phyloP scores from a whole-genome alignment of 352 stramenopile genomes.

The Pelagophyceae sp. region DNA sequence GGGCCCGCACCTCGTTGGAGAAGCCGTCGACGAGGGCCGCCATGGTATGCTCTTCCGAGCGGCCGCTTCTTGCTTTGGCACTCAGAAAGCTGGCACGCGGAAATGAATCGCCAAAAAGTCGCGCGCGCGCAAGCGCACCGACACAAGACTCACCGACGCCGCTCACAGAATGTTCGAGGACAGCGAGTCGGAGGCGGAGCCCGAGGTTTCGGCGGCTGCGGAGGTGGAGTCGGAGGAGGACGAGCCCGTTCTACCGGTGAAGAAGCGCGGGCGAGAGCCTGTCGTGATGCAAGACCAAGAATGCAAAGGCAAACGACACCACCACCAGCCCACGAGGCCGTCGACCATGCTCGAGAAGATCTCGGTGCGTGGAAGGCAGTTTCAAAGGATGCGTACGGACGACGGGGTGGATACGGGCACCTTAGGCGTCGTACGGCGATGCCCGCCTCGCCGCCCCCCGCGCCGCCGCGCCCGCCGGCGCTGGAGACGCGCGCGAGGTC shows the following conservation, averaged over 20 bases:
- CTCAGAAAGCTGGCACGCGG: neutral
- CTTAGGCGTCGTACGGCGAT: neutral
- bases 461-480: too few species aligned
- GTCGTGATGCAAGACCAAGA: neutral
- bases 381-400: neutral
- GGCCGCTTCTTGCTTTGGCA: too few species aligned
- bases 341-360: neutral
- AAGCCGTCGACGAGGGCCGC: neutral
- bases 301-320: neutral
- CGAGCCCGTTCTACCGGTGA: neutral
- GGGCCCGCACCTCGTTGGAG: neutral
- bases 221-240: neutral
- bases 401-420: neutral
- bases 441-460: neutral
- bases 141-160: too few species aligned
- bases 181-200: neutral
- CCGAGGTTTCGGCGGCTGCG: neutral
- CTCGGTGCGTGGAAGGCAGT: neutral
- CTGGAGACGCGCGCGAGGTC: too few species aligned
- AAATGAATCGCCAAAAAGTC: neutral
- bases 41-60: neutral
- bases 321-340: neutral
- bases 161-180: neutral
- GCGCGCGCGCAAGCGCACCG: neutral
- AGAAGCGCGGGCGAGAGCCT: neutral